Evolutionary conservation across 805 yeast genomes (phyloP).

Genomic region (Pichia rugopelliculosa): DNA sequence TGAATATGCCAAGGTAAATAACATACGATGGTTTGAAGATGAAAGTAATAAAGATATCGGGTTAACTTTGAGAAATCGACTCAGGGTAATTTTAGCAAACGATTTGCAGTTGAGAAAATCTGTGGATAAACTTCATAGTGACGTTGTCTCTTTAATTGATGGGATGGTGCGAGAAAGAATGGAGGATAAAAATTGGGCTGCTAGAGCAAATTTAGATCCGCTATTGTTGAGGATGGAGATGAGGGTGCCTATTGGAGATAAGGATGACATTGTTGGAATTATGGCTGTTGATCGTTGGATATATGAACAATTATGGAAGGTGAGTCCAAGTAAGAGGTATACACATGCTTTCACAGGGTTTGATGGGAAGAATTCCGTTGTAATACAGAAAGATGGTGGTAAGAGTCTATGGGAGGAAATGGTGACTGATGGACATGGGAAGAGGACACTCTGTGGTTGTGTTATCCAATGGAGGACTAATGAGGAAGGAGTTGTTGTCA

Average conservation of each 20-base stretch:
- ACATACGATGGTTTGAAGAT: slow-evolving; percentile 64
- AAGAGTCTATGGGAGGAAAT: not conserved
- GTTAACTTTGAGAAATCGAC: slow-evolving; percentile 48
- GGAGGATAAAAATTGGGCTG: not conserved
- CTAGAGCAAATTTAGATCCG: not conserved
- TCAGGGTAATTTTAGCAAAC: not conserved
- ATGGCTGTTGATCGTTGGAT: not conserved
- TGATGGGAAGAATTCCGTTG: not conserved
- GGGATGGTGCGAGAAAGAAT: not conserved
- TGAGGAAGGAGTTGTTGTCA: not conserved
- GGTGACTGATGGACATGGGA: not conserved
- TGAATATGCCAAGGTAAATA: slow-evolving; percentile 35
- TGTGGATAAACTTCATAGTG: not conserved
- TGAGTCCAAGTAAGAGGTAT: not conserved
- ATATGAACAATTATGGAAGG: not conserved
- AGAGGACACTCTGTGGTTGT: not conserved
- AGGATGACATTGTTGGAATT: not conserved
- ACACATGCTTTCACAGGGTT: not conserved
- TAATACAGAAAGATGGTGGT: not conserved
- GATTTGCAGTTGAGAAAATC: not conserved
- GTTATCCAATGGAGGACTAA: not conserved
- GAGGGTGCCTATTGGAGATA: not conserved
- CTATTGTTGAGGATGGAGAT: not conserved
- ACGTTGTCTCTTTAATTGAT: not conserved
- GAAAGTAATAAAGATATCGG: slow-evolving; percentile 46